Base-by-base conservation (phyloP, 441 rosid genomes). In the Manihot esculenta region DNA sequence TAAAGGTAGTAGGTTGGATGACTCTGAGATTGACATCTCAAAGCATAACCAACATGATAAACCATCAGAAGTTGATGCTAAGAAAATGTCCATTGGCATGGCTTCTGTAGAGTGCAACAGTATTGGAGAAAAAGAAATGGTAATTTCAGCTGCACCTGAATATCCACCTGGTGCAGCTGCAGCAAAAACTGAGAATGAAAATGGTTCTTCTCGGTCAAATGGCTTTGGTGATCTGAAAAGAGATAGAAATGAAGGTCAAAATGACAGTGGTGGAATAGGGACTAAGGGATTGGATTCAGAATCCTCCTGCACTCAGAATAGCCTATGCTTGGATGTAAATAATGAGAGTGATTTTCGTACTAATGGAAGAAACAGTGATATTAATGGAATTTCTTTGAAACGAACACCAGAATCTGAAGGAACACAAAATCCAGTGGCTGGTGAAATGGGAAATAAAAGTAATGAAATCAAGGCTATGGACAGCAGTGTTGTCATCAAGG, bases 301-400 rank as follows among this genome's bases (percentile, higher is more conserved):
- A 74, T 86, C 92, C 71, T 90, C 96, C 73, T 84, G 86, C 78
- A 84, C 90, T 47, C 87, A 76, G 66, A 87, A 84, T 67, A 83
- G 78, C 74, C 70, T 79, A 77, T 77, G 79, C 74, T 73, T 87
- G 74, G 90, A 84, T 80, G 84, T 78, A 78, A 86, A 81, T 81
- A 84, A 82, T 74, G 89, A 80, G 72, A 72, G 74, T 72, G 86
- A 79, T 77, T 71, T 71, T 50, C 78, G 64, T 78, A 76, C 76
- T 74, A 78, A 76, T 75, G 78, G 64, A 35, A 83, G 74, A 77
- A 76, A 53, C 72, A 76, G 71, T 68, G 89, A 81, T 77, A 67
- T 86, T 41, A 81, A 81, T 78, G 88, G 78, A 71, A 70, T 78
- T 80, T 48, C 77, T 64, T 64, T 30, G 47, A 82, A 71, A 64